Conservation (phyloP, 2,329 filamentous ascomycete species). For the Hypoxylon sp. region DNA sequence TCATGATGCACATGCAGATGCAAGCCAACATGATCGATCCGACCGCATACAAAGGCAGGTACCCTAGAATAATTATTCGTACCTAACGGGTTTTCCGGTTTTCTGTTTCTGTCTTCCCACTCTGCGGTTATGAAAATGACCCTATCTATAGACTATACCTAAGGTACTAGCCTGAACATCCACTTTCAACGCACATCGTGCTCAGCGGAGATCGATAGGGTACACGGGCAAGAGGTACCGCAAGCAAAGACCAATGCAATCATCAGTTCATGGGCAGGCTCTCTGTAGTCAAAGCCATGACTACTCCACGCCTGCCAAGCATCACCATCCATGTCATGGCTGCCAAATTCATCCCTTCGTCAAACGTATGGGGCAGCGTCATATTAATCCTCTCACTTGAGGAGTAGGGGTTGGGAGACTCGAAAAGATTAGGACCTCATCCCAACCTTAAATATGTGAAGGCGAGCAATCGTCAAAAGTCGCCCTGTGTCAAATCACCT, state of each 20-base stretch:
- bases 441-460: slow-evolving; percentile 18
- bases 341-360: slow-evolving; percentile 14
- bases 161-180: slow-evolving; percentile 1
- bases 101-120: background rate
- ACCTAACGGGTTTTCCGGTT: background rate
- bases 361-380: slow-evolving; percentile 1
- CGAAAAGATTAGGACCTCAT: background rate
- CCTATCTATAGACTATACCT: slow-evolving; percentile 1
- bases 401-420: background rate
- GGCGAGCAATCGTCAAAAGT: slow-evolving; percentile 21
- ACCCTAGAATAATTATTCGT: slow-evolving; percentile 6
- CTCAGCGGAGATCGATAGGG: background rate
- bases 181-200: background rate
- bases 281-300: background rate
- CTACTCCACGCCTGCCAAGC: background rate
- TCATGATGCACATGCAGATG: background rate
- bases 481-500: slow-evolving; percentile 17
- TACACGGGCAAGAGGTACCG: background rate
- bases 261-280: background rate
- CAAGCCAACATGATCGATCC: background rate
- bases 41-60: background rate
- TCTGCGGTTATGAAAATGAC: background rate
- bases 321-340: slow-evolving; percentile 3
- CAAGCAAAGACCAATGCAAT: background rate
- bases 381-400: slow-evolving; percentile 3